A percentile compares a stretch with the other conserved stretches of the same genome.
phyloP scores from a whole-genome alignment of 139 green algal species.

The Prasinococcaceae sp. region DNA sequence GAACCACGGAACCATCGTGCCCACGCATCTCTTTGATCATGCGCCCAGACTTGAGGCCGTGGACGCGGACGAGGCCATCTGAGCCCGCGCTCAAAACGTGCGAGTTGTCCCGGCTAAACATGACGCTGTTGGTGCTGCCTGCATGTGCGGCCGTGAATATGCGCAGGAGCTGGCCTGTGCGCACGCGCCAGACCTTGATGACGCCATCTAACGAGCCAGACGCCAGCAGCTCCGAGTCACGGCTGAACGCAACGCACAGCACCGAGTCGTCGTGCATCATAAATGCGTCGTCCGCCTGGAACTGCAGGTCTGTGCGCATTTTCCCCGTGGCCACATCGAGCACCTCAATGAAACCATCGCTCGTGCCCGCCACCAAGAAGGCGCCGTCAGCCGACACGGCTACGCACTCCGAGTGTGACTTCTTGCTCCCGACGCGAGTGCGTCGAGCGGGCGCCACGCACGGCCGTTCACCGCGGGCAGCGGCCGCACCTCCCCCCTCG shows the following conservation, averaged over 20 bases:
- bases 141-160: constrained; percentile 73
- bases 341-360: constrained; percentile 94
- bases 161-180: constrained; percentile 78
- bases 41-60: constrained; percentile 89
- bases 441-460: neutral
- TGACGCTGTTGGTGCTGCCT: neutral
- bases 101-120: neutral
- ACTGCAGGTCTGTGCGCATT: constrained; percentile 81
- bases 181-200: constrained; percentile 88
- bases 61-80: constrained; percentile 35
- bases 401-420: constrained; percentile 58
- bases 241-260: constrained; percentile 62
- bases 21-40: constrained; percentile 94
- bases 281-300: constrained; percentile 82
- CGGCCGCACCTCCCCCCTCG: neutral
- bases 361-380: constrained; percentile 72
- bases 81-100: neutral
- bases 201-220: constrained; percentile 56
- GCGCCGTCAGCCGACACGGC: constrained; percentile 77
- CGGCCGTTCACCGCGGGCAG: neutral
- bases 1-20: constrained; percentile 85
- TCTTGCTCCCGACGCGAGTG: constrained; percentile 12
- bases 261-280: constrained; percentile 94
- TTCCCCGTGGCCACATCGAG: constrained; percentile 43
- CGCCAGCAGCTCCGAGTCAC: constrained; percentile 74